Conservation (phyloP, 345 rosid species). For the Rhodamnia argentea region DNA sequence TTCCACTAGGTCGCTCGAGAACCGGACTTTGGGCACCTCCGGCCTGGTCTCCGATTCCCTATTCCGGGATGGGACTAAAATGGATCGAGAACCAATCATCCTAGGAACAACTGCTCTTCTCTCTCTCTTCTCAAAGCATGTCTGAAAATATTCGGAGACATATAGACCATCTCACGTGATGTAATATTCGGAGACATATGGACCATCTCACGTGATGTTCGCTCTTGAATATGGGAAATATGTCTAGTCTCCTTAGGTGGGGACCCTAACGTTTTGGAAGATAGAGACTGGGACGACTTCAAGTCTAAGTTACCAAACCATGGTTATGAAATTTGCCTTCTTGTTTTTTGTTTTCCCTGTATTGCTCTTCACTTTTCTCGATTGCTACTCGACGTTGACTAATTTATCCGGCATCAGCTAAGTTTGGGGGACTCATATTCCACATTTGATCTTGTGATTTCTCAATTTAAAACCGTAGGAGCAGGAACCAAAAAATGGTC, state of each 20-base stretch:
- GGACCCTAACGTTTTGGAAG: background rate
- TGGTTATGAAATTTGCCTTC: background rate
- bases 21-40: no score
- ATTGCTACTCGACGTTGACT: background rate
- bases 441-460: background rate
- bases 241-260: background rate
- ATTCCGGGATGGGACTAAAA: no score
- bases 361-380: background rate
- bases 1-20: no score
- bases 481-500: background rate
- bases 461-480: background rate
- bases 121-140: background rate
- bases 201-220: background rate
- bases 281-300: background rate
- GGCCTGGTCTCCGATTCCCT: no score
- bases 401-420: background rate
- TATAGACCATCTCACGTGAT: background rate
- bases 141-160: background rate
- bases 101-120: background rate
- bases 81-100: no score
- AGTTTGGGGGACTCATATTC: background rate
- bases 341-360: background rate
- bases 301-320: background rate
- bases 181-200: background rate
- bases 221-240: background rate